Evolutionary conservation across 2,329 filamentous ascomycete species (phyloP).

Genomic region (Ceratocystis cacaofunesta): DNA sequence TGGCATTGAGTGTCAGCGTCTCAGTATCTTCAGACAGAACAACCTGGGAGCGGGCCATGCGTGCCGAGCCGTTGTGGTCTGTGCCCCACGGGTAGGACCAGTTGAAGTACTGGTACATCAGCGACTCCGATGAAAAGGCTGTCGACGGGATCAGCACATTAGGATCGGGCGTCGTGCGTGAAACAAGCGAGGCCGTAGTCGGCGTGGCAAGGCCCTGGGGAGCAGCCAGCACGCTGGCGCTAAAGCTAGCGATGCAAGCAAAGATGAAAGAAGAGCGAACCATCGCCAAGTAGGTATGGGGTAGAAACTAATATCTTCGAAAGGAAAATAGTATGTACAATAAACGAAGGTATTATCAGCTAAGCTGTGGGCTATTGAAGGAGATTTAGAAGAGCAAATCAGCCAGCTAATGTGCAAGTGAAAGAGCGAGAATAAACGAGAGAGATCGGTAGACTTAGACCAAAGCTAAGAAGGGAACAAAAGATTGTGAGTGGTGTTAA

Average conservation of each 20-base stretch:
- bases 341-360: background rate
- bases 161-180: constrained; percentile 24
- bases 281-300: background rate
- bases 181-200: constrained; percentile 17
- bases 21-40: constrained; percentile 28
- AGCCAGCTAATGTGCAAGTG: background rate
- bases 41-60: constrained; percentile 36
- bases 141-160: constrained; percentile 18
- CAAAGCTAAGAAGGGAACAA: background rate
- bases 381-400: background rate
- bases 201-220: background rate
- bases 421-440: background rate
- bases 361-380: background rate
- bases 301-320: background rate
- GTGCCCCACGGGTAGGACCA: constrained; percentile 41
- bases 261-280: background rate
- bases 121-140: constrained; percentile 7
- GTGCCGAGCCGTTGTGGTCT: constrained; percentile 42
- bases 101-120: constrained; percentile 32
- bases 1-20: constrained; percentile 29
- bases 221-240: background rate
- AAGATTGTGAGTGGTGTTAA: background rate
- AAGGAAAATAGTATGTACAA: background rate
- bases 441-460: background rate
- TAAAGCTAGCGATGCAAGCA: background rate